Base-by-base conservation (phyloP, 352 stramenopile species). In the Phytophthora pini region DNA sequence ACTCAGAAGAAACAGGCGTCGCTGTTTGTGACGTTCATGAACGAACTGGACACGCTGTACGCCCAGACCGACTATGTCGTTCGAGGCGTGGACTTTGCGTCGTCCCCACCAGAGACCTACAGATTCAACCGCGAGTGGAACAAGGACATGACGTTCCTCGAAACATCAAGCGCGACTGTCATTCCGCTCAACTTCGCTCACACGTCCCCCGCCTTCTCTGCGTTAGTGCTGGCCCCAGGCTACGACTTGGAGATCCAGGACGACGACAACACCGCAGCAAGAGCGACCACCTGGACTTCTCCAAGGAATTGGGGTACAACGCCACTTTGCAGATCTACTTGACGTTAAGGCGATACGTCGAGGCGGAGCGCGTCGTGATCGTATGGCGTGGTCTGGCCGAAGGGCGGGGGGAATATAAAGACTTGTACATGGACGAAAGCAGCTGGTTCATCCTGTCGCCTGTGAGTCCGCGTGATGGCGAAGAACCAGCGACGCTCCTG, bases 351-450 rank as follows among this genome's bases (percentile, higher is more conserved):
- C 40, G 66, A 44, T 87, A 78, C 41, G 57, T 70, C 2, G 74
- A 84, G 34, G 34, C 26, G 0, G 47, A 72, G 13, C 73, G 78
- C 8, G 64, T 80, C 49, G 78, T 84, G 65, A 56, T 83, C 12
- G 73, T 84, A 24, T 87, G 78, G 78, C 73, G 76, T 9, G 53
- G 57, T 8, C 62, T 76, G 5, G 61, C 58, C 3, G 65, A 82
- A 32, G 66, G 70, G n/a, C 65, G 68, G 31, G 44, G 70, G 9
- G 38, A 44, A 26, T 58, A 62, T 12, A 70, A 65, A 47, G 63
- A 59, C 0, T 61, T 84, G 61, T 69, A 72, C 48, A 79, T 70
- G 47, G 72, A 87, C 27, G 75, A 87, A 39, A 80, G 68, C 0
- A 74, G 66, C 13, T 87, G 77, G 74, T 73, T 70, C 20, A 39